phyloP scores from a whole-genome alignment of 169 alveolate genomes.

The Plasmodium inui region DNA sequence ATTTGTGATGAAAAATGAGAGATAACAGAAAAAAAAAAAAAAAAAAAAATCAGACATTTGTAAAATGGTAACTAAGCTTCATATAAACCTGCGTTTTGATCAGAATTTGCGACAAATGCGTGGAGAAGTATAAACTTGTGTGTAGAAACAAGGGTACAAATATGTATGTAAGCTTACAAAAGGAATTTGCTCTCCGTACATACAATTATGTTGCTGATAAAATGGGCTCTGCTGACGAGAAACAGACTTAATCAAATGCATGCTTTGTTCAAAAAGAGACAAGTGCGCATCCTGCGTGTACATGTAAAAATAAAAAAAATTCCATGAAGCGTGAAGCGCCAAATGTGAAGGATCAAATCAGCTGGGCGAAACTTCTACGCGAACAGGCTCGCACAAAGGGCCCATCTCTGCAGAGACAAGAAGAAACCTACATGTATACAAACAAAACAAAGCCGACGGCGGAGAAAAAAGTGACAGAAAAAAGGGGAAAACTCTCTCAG shows the following conservation, averaged over 20 bases:
- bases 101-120: background rate
- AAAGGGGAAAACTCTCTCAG: background rate
- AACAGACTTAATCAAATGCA: background rate
- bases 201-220: background rate
- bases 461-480: background rate
- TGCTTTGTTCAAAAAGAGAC: background rate
- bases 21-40: background rate
- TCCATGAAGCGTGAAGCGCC: background rate
- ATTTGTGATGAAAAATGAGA: background rate
- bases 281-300: background rate
- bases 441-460: background rate
- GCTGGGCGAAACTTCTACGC: background rate
- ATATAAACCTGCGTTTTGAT: background rate
- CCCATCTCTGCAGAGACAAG: background rate
- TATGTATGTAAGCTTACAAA: background rate
- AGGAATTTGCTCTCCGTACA: background rate
- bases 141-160: background rate
- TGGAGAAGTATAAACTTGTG: background rate
- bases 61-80: background rate
- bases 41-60: background rate
- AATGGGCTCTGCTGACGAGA: background rate
- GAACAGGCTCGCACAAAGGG: background rate
- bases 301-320: background rate
- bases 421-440: background rate
- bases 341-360: background rate